Base-by-base conservation (phyloP, 352 stramenopile species). In the Phytophthora pinifolia region DNA sequence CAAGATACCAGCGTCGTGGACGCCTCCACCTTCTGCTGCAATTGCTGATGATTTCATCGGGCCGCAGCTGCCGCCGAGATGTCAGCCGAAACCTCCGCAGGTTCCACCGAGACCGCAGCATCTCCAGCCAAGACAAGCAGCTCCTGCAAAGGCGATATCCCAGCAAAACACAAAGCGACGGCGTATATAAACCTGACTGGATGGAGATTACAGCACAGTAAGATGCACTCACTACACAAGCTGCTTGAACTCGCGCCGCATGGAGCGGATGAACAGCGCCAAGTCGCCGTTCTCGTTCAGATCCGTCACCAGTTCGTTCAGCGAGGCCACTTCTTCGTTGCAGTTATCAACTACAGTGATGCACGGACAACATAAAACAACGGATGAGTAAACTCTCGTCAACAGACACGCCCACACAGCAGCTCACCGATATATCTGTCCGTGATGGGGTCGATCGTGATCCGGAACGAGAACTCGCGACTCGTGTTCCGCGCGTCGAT, bases 241-340 rank as follows among this genome's bases (percentile, higher is more conserved):
- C 56, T 79, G 67, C 59, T 88, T 88, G 54, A 91, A 93, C 57
- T 87, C 60, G 32, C 78, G 79, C 1, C 83, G 81, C 81, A 94
- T 94, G 31, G 76, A 75, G 35, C 79, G 81, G 20, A 94, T 80
- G 54, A 94, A 88, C 18, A 73, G 66, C 34, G 83, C 80, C 41
- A 94, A 74, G 59, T 94, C 78, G 30, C 78, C 74, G 13, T 54
- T 72, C 34, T 65, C 46, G 62, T 92, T 94, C 10, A 94, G 77
- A 43, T 79, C 57, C 17, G 69, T 64, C 46, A 89, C 69, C 14
- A 92, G 37, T n/a, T 71, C 50, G 14, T 72, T 65, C 17, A 89
- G 45, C 12, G 53, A 62, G 3, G 63, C 34, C n/a, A 94, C 68
- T 4, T 66, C 42, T 41, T 85, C 76, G 25, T 74, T 74, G 51